Percentiles rank a stretch among this genome's conserved stretches.
phyloP scores from a whole-genome alignment of 768 basidiomycete genomes.

The Mycena vulgaris region DNA sequence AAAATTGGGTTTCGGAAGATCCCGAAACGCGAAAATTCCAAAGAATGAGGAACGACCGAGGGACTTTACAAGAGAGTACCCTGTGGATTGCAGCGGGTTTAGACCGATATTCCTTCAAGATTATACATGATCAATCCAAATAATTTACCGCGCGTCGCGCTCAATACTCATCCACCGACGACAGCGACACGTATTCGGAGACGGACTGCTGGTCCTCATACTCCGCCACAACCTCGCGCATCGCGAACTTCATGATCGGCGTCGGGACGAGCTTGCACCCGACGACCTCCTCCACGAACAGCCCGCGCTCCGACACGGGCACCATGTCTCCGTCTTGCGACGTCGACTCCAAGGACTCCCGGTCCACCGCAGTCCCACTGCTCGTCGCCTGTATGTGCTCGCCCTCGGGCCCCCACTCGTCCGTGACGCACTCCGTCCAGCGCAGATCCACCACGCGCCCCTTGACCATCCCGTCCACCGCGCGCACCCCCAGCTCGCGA shows the following conservation, averaged over 20 bases:
- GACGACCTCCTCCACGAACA: slow-evolving; percentile 71
- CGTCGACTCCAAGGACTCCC: slow-evolving; percentile 44
- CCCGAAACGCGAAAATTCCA: too few species aligned
- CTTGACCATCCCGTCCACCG: slow-evolving; percentile 89
- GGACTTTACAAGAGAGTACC: too few species aligned
- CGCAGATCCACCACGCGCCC: slow-evolving; percentile 81
- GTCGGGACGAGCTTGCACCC: slow-evolving; percentile 86
- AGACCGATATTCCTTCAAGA: too few species aligned
- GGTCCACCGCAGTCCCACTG: slow-evolving; percentile 60
- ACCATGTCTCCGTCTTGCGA: slow-evolving; percentile 49
- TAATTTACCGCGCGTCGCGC: background rate
- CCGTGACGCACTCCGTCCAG: slow-evolving; percentile 81
- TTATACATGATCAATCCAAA: background rate
- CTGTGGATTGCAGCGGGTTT: too few species aligned
- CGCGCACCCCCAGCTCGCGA: slow-evolving; percentile 85
- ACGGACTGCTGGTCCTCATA: slow-evolving; percentile 83
- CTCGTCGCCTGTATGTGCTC: slow-evolving; percentile 46
- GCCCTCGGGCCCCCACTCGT: slow-evolving; percentile 60
- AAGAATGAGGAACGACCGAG: too few species aligned
- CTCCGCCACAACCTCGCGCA: slow-evolving; percentile 87
- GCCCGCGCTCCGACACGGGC: slow-evolving; percentile 57
- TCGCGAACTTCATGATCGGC: slow-evolving; percentile 88
- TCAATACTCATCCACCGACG: slow-evolving; percentile 54
- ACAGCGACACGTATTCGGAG: slow-evolving; percentile 85
- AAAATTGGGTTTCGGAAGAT: too few species aligned